Evolutionary conservation across 345 rosid genomes (phyloP).

Genomic region (Psidium guajava): DNA sequence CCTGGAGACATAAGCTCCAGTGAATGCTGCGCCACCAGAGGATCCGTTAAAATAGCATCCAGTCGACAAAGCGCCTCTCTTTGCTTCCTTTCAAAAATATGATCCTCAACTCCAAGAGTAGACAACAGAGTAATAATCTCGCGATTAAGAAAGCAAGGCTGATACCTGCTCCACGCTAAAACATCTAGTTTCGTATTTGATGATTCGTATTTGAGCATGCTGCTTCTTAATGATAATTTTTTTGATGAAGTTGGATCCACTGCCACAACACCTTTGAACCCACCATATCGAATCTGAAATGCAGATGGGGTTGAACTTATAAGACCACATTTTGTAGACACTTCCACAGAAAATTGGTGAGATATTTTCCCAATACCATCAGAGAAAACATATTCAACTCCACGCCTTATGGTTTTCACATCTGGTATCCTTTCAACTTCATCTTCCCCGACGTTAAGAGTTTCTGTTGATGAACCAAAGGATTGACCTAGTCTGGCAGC

Average conservation of each 20-base stretch:
- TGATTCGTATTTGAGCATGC: slow-evolving; percentile 26
- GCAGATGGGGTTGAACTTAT: slow-evolving; percentile 18
- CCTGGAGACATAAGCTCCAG: slow-evolving; percentile 9
- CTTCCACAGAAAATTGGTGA: slow-evolving; percentile 28
- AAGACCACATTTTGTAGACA: slow-evolving; percentile 26
- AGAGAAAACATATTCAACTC: slow-evolving; percentile 18
- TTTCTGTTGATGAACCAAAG: slow-evolving; percentile 44
- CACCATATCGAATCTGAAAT: slow-evolving; percentile 31
- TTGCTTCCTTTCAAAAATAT: slow-evolving; percentile 8
- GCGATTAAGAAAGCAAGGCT: slow-evolving; percentile 48
- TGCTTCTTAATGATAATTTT: slow-evolving; percentile 30
- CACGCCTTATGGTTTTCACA: slow-evolving; percentile 10
- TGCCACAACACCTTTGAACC: slow-evolving; percentile 69
- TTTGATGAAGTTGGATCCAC: slow-evolving; percentile 36
- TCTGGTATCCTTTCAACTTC: slow-evolving; percentile 43
- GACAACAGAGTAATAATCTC: slow-evolving; percentile 49
- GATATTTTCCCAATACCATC: slow-evolving; percentile 63
- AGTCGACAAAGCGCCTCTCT: slow-evolving; percentile 1
- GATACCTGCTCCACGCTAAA: slow-evolving; percentile 38
- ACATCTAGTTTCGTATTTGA: slow-evolving; percentile 30
- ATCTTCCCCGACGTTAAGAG: slow-evolving; percentile 11
- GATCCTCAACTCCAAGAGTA: slow-evolving; percentile 27
- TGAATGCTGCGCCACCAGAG: not conserved
- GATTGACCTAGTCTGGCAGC: slow-evolving; percentile 42
- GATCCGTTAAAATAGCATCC: slow-evolving; percentile 8